Base-by-base conservation (phyloP, 106 monocot genomes). In the Phalaenopsis equestris region DNA sequence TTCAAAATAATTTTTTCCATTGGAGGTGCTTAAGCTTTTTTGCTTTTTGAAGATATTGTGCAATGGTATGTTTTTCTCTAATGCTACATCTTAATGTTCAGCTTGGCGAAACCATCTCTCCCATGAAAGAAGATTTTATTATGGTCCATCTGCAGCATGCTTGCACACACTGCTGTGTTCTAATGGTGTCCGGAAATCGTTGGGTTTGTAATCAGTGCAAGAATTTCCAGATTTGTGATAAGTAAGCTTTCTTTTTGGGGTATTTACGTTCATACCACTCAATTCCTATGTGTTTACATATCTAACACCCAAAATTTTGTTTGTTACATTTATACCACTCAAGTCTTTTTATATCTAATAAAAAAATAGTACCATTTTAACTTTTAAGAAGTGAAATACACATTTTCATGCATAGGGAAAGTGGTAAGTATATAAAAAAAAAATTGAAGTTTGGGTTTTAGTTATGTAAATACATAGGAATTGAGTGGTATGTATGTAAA, bases 121-220 rank as follows among this genome's bases (percentile, higher is more conserved):
- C 92, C 0, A 95, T 95, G 90, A 95, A 91, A 84, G 94, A 95
- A 84, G 94, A 95, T 79, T 92, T 95, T 86, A 95, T 95, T 39
- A 95, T 95, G 94, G 94, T 95, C 36, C 94, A 95, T 83, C 73
- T 95, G 81, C 92, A 92, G 79, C 92, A 95, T 85, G 77, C 87
- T 45, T 95, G 94, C 84, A 79, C 76, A 23, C 94, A 95, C 75
- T 95, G 94, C 42, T 95, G 94, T 78, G 8, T 83, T 17, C 87
- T 92, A n/a, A 95, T 95, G 92, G 85, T 88, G 6, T 86, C 86
- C 82, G 94, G 92, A 70, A 83, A 83, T 65, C 89, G 94, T 52
- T 94, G 94, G 94, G 86, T 88, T 77, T 92, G 94, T 81, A 87
- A 81, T 45, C 88, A 84, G 36, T 92, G 92, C 90, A 90, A 85